Evolutionary conservation across 1,284 basidiomycete species (phyloP), one percentile per base, ranked within the genome.

Genomic region (Pyrrhoderma noxium): DNA sequence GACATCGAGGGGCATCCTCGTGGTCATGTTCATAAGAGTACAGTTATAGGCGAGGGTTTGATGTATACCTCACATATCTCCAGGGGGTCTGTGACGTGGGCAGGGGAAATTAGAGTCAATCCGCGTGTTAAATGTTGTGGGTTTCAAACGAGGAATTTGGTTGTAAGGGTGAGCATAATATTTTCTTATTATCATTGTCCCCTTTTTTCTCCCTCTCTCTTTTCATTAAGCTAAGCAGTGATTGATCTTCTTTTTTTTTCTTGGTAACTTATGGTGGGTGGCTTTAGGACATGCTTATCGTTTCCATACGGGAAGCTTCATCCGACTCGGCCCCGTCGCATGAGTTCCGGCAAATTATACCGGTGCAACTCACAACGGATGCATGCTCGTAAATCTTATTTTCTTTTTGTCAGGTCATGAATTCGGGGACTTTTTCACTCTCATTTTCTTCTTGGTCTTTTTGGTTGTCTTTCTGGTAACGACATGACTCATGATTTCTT

Each of bases 311-410:
- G 22, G 44, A 52, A 13, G 49, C 54, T 13, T 43, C 34, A 16
- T 16, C n/a, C 4, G 46, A 40, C 18, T 22, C 21, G 34, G 37
- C 45, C 8, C 23, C 49, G 21, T 42, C 39, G 23, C 25, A 39
- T 13, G 49, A 51, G 13, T 44, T 55, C 25, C 54, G 46, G 35
- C 54, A 52, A 36, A 49, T 48, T 22, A 55, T 55, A 21, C 54
- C 54, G 11, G 38, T 55, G 16, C 49, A 49, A 21, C 43, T 55
- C 3, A 55, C 54, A 13, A 55, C 54, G n/a, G 54, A 52, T 40
- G 34, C 25, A 18, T 55, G 41, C 39, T 39, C 11, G 23, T 21
- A 22, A 22, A 36, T 44, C 21, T 35, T 11, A 14, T 46, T 14
- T 19, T 34, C 9, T 18, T 18, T 16, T 34, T 16, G 25, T 14